Evolutionary conservation across 2,329 filamentous ascomycete genomes (phyloP).

Genomic region (Trichoderma oligosporum): DNA sequence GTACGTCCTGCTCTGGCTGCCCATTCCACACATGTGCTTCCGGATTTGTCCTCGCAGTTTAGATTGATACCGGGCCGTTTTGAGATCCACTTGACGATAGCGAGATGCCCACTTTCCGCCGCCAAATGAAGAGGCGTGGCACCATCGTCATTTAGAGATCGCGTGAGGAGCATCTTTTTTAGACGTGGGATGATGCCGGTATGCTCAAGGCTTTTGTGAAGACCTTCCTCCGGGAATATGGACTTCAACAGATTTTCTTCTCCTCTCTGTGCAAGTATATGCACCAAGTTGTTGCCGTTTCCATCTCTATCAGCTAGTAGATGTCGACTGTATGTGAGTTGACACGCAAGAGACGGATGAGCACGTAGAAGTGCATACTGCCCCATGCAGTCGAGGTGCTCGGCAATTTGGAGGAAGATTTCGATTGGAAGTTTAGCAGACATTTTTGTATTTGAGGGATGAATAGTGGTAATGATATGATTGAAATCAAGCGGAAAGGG

Average conservation of each 20-base stretch:
- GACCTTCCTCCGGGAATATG: not conserved
- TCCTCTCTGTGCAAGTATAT: constrained; percentile 2
- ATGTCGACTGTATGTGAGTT: not conserved
- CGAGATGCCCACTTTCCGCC: not conserved
- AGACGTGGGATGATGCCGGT: not conserved
- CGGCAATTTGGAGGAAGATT: not conserved
- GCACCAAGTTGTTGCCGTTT: constrained; percentile 6
- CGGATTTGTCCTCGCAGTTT: not conserved
- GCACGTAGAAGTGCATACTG: not conserved
- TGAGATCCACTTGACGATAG: not conserved
- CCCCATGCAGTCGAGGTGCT: not conserved
- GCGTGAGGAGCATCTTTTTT: constrained; percentile 6
- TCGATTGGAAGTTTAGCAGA: not conserved
- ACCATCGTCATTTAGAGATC: not conserved
- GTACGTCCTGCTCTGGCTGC: not conserved
- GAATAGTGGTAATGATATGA: not conserved
- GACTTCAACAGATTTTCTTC: not conserved
- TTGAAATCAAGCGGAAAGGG: too few species aligned
- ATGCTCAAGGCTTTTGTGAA: not conserved
- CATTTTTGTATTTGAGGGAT: not conserved
- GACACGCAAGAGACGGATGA: not conserved
- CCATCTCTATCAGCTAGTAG: not conserved
- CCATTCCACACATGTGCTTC: not conserved
- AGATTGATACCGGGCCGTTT: not conserved
- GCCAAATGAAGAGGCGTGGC: constrained; percentile 6